Evolutionary conservation across 345 rosid genomes (phyloP).

Genomic region (Hibiscus syriacus): DNA sequence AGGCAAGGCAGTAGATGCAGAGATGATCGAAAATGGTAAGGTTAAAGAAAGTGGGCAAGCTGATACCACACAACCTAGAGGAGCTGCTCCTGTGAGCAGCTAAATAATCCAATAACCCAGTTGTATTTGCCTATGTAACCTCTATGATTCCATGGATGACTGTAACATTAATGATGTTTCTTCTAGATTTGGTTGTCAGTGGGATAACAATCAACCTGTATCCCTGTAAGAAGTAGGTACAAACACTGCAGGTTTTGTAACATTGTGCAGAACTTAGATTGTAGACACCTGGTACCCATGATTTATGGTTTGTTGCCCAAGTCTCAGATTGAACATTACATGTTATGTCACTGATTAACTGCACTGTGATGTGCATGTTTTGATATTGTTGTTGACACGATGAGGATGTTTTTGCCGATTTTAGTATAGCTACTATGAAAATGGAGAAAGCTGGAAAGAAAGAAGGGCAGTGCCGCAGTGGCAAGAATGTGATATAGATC

Average conservation of each 20-base stretch:
- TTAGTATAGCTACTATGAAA: too few relatives aligned
- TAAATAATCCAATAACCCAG: not conserved
- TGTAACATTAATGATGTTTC: constrained; percentile 23
- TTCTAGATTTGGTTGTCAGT: constrained; percentile 25
- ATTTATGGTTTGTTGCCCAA: constrained; percentile 15
- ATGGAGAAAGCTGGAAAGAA: too few relatives aligned
- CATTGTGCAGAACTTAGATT: constrained; percentile 23
- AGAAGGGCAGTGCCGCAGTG: too few relatives aligned
- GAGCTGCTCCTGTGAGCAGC: constrained; percentile 29
- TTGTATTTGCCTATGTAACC: constrained; percentile 12
- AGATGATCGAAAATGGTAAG: constrained; percentile 31
- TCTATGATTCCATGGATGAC: constrained; percentile 28
- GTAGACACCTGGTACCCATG: constrained; percentile 9
- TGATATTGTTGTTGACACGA: too few relatives aligned
- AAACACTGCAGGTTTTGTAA: constrained; percentile 14
- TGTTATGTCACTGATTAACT: not conserved
- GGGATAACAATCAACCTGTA: constrained; percentile 15
- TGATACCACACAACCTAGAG: constrained; percentile 19
- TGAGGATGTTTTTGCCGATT: too few relatives aligned
- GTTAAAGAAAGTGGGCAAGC: constrained; percentile 22
- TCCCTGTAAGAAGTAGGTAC: constrained; percentile 20
- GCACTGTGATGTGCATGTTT: not conserved
- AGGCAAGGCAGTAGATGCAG: too few relatives aligned
- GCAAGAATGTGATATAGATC: too few relatives aligned
- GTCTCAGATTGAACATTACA: constrained; percentile 2